Conservation (phyloP, 2,329 filamentous ascomycete species). For the Magnaporthiopsis incrustans region DNA sequence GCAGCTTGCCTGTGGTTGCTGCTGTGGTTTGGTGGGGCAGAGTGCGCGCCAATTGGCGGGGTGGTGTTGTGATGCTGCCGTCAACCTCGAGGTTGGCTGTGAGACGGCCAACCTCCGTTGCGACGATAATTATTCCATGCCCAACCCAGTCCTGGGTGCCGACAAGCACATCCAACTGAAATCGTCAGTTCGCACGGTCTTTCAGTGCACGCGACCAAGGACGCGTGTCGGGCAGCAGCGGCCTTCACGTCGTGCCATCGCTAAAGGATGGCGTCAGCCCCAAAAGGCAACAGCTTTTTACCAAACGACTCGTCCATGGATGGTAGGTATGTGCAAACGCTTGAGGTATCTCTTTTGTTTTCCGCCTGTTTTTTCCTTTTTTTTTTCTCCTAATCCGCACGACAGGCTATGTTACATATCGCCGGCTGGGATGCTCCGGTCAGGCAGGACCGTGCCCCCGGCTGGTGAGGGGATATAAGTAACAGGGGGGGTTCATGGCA, state of each 20-base stretch:
- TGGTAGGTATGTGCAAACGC: background rate
- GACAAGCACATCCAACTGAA: too few species aligned
- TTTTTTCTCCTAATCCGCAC: background rate
- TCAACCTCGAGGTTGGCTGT: background rate
- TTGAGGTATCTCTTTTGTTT: background rate
- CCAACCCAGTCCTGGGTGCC: too few species aligned
- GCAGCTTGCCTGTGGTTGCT: background rate
- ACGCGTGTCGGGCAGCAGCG: background rate
- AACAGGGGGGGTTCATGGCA: background rate
- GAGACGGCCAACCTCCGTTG: background rate
- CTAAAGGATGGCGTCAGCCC: background rate
- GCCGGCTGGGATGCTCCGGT: background rate
- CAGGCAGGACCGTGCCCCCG: background rate
- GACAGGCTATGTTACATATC: background rate
- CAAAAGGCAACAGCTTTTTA: background rate
- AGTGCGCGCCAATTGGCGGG: background rate
- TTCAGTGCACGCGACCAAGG: background rate
- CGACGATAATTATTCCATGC: background rate
- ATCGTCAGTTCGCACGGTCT: background rate
- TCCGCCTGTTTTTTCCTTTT: background rate
- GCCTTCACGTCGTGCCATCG: background rate
- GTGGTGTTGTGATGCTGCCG: background rate
- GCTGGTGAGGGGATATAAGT: background rate
- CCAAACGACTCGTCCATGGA: background rate
- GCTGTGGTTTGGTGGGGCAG: conserved; percentile 1